Evolutionary conservation across 2,329 filamentous ascomycete genomes (phyloP), one percentile per base, ranked within the genome.

Genomic region (Pseudogymnoascus sp.): DNA sequence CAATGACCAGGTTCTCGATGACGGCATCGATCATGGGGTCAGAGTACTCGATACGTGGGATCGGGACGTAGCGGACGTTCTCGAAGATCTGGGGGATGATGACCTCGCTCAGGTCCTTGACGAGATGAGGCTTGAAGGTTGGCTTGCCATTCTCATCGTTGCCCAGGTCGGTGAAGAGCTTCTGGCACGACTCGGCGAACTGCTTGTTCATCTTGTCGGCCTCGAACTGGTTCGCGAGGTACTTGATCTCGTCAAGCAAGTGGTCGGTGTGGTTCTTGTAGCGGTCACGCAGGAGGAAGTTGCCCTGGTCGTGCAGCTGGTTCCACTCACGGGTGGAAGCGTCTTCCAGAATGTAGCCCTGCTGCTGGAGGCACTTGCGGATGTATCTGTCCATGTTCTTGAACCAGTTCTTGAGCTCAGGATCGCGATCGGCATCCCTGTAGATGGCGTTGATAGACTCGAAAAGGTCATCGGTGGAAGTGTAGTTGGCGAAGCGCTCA

Each of bases 401-500:
- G 83, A 97, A 97, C 93, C 93, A 99, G 62, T 84, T 79, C 75
- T 87, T 91, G 60, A 99, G 83, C 71, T 97, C 90, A 0, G 87
- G 85, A 67, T 99, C 94, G 18, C 81, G 81, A 65, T 97, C 90
- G 4, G 94, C 92, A 73, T 96, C 90, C 58, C 80, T 79, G 78
- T 97, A 97, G 68, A 99, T 87, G 65, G 86, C 83, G 67, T 92
- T 87, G 74, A 99, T 87, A 0, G 92, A 86, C 16, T 89, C 86
- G 77, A 94, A 91, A 3, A 97, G 78, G 67, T 96, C 90, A 65
- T 95, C 88, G 35, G 86, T 85, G 0, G 92, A 97, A 7, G 94
- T 97, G 70, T 87, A 87, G 74, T 99, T 97, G 72, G 94, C 94
- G 69, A 97, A 97, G 57, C 94, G 89, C 79, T 97, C 94, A 67